Percentiles rank a stretch among this genome's conserved stretches.
These are phyloP conservation scores for Talaromyces pinophilus DNA, from an alignment of 2,329 filamentous ascomycete genomes.

Conservation along the genomic window DNA sequence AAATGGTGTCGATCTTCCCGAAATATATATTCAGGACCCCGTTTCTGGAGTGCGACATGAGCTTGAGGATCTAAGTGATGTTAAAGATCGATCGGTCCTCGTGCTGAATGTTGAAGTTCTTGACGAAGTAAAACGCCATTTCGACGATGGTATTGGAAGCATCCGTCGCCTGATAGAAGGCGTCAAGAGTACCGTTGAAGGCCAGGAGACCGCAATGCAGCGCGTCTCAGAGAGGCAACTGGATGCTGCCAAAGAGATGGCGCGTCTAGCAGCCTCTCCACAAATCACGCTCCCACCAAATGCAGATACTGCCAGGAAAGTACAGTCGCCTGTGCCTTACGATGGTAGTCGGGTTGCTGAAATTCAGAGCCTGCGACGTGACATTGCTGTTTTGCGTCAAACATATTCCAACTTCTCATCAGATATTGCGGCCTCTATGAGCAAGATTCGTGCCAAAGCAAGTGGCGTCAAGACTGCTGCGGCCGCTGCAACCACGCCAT, in stretches of 20 bases:
- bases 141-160: slow-evolving; percentile 84
- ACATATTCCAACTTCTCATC: slow-evolving; percentile 90
- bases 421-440: slow-evolving; percentile 86
- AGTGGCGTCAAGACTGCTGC: slow-evolving; percentile 75
- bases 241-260: slow-evolving; percentile 84
- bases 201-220: slow-evolving; percentile 79
- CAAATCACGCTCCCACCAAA: slow-evolving; percentile 38
- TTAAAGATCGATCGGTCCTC: slow-evolving; percentile 93
- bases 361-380: slow-evolving; percentile 77
- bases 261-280: slow-evolving; percentile 60
- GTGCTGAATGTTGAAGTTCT: slow-evolving; percentile 90
- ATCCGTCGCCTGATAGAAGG: slow-evolving; percentile 82
- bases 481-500: slow-evolving; percentile 68
- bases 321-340: slow-evolving; percentile 32
- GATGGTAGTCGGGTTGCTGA: slow-evolving; percentile 70
- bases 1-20: slow-evolving; percentile 86
- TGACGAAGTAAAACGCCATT: slow-evolving; percentile 94
- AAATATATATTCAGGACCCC: slow-evolving; percentile 97
- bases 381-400: slow-evolving; percentile 87
- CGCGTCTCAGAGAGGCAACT: slow-evolving; percentile 87
- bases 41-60: slow-evolving; percentile 96
- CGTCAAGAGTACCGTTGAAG: slow-evolving; percentile 78
- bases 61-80: slow-evolving; percentile 85
- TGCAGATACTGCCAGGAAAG: slow-evolving; percentile 29
- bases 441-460: slow-evolving; percentile 77